A percentile compares a stretch with the other conserved stretches of the same genome.
Evolutionary conservation across 495 filamentous ascomycete genomes (phyloP).

Genomic region (Xylaria longipes): DNA sequence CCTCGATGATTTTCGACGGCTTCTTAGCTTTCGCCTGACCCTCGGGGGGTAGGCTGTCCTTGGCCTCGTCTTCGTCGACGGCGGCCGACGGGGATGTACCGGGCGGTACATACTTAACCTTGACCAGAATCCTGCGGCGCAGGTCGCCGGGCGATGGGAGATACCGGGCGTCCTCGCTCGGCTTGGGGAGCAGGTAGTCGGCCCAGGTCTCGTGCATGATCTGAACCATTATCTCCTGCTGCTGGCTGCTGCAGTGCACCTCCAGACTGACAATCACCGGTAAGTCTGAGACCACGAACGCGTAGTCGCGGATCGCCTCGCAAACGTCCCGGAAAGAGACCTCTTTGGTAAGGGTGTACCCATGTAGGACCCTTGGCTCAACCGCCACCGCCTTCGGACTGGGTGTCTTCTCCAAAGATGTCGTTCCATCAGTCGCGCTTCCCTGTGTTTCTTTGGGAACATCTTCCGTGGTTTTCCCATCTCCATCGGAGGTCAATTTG

Average conservation of each 20-base stretch:
- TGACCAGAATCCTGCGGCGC: conserved; percentile 82
- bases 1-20: conserved; percentile 74
- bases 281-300: conserved; percentile 73
- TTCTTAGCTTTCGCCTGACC: conserved; percentile 42
- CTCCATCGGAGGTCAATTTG: conserved; percentile 42
- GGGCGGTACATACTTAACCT: conserved; percentile 76
- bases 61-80: conserved; percentile 32
- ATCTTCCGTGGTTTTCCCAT: conserved; percentile 27
- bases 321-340: conserved; percentile 86
- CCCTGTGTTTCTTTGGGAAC: background rate
- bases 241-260: conserved; percentile 77
- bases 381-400: conserved; percentile 42
- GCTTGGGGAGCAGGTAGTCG: conserved; percentile 68
- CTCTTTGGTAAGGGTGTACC: conserved; percentile 87
- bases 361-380: conserved; percentile 85
- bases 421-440: conserved; percentile 13
- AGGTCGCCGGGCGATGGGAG: conserved; percentile 73
- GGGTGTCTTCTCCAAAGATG: conserved; percentile 33
- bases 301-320: conserved; percentile 75
- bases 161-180: conserved; percentile 51
- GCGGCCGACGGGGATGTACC: conserved; percentile 41
- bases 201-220: conserved; percentile 85
- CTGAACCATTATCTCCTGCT: conserved; percentile 87
- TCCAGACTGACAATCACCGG: conserved; percentile 91
- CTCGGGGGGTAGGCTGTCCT: conserved; percentile 27